A percentile compares a stretch with the other conserved stretches of the same genome.
phyloP scores from a whole-genome alignment of 768 basidiomycete species.

The Boletus fagicola region DNA sequence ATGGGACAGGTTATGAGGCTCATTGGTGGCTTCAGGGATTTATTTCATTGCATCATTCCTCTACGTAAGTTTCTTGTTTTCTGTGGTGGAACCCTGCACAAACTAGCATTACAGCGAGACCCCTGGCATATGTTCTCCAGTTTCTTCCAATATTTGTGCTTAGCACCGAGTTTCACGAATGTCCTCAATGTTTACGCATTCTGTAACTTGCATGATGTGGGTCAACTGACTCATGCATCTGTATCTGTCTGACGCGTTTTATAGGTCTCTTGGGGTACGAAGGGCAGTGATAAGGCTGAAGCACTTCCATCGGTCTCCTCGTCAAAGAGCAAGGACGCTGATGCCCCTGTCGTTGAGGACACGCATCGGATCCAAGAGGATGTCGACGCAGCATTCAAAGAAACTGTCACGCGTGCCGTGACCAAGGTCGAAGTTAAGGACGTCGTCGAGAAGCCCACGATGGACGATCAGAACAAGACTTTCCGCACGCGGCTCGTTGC shows the following conservation, averaged over 20 bases:
- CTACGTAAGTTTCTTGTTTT: slow-evolving; percentile 54
- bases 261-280: slow-evolving; percentile 91
- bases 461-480: slow-evolving; percentile 89
- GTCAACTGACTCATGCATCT: slow-evolving; percentile 17
- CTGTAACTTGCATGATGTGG: slow-evolving; percentile 90
- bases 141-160: slow-evolving; percentile 84
- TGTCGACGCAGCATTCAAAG: slow-evolving; percentile 87
- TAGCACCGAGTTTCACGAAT: slow-evolving; percentile 93
- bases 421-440: slow-evolving; percentile 70
- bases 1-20: slow-evolving; percentile 3
- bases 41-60: slow-evolving; percentile 83
- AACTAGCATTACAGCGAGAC: slow-evolving; percentile 60
- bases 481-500: slow-evolving; percentile 89
- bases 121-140: slow-evolving; percentile 98
- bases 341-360: slow-evolving; percentile 81
- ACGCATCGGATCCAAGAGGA: slow-evolving; percentile 81
- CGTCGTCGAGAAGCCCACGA: slow-evolving; percentile 69
- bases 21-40: slow-evolving; percentile 47
- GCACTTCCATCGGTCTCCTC: slow-evolving; percentile 87
- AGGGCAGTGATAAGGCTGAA: slow-evolving; percentile 93
- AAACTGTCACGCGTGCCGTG: slow-evolving; percentile 84
- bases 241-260: not conserved
- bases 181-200: slow-evolving; percentile 96
- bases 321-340: slow-evolving; percentile 72
- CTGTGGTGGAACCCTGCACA: not conserved